Evolutionary conservation across 441 rosid genomes (phyloP).

Genomic region (Populus tomentosa): DNA sequence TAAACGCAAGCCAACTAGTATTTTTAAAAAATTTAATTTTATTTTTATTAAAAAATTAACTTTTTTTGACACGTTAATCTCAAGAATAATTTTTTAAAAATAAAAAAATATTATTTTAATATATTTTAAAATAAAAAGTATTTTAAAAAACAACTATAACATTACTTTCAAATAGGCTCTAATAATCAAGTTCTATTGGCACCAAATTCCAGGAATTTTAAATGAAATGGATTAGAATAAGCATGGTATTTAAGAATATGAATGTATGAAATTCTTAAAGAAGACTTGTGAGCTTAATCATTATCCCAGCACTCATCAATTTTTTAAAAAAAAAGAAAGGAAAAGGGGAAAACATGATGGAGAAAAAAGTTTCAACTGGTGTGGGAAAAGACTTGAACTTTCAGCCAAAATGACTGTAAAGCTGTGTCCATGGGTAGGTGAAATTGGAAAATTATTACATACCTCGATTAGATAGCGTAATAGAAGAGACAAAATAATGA

Average conservation of each 20-base stretch:
- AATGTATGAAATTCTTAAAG: slow-evolving; percentile 3
- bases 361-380: background rate
- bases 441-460: background rate
- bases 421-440: background rate
- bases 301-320: background rate
- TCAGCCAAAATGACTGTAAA: background rate
- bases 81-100: no score
- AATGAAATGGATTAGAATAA: slow-evolving; percentile 1
- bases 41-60: no score
- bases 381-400: background rate
- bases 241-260: background rate
- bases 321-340: no score
- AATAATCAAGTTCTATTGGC: background rate
- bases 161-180: no score
- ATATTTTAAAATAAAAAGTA: no score
- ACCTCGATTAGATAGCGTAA: no score
- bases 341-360: no score
- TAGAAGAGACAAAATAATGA: no score
- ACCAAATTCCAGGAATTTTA: background rate
- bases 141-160: no score
- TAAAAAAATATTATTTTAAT: no score
- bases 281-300: background rate
- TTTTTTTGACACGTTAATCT: no score
- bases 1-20: rapidly evolving
- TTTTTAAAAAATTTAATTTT: no score